phyloP scores from a whole-genome alignment of 1,139 yeast species.

The Pichia kudriavzevii region DNA sequence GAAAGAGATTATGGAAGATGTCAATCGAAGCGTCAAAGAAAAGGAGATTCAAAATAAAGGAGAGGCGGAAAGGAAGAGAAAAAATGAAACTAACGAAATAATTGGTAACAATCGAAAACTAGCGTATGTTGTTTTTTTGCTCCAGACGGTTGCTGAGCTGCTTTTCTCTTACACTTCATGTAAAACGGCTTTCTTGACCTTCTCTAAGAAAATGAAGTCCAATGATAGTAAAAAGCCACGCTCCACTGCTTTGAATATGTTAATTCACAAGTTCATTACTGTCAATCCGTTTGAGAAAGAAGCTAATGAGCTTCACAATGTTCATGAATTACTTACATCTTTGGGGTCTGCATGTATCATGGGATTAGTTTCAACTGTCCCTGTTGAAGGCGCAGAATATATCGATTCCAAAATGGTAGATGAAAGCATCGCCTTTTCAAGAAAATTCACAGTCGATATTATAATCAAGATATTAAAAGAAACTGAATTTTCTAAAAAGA shows the following conservation, averaged over 20 bases:
- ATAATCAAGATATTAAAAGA: slow-evolving; percentile 59
- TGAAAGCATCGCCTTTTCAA: slow-evolving; percentile 60
- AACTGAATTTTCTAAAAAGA: slow-evolving; percentile 30
- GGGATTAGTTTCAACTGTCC: slow-evolving; percentile 53
- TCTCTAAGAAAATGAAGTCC: slow-evolving; percentile 47
- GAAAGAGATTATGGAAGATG: slow-evolving; percentile 16
- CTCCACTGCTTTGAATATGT: slow-evolving; percentile 67
- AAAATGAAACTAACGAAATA: slow-evolving; percentile 20
- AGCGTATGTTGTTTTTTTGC: slow-evolving; percentile 58
- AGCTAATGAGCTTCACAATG: slow-evolving; percentile 32
- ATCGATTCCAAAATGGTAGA: slow-evolving; percentile 46
- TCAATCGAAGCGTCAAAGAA: slow-evolving; percentile 16
- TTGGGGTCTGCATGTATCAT: slow-evolving; percentile 48
- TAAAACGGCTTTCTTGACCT: slow-evolving; percentile 75
- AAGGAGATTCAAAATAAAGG: slow-evolving; percentile 25
- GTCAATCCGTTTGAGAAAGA: slow-evolving; percentile 35
- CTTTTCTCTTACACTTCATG: slow-evolving; percentile 73
- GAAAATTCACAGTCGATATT: slow-evolving; percentile 69
- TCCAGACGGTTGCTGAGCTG: slow-evolving; percentile 64
- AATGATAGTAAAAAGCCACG: slow-evolving; percentile 48
- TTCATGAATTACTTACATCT: slow-evolving; percentile 40
- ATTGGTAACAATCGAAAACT: slow-evolving; percentile 37
- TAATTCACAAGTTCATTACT: slow-evolving; percentile 69
- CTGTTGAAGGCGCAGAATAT: slow-evolving; percentile 25
- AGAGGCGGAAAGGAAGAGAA: slow-evolving; percentile 17